Evolutionary conservation across 768 basidiomycete species (phyloP), one percentile per base, ranked within the genome.

Genomic region (Dioszegia hungarica): DNA sequence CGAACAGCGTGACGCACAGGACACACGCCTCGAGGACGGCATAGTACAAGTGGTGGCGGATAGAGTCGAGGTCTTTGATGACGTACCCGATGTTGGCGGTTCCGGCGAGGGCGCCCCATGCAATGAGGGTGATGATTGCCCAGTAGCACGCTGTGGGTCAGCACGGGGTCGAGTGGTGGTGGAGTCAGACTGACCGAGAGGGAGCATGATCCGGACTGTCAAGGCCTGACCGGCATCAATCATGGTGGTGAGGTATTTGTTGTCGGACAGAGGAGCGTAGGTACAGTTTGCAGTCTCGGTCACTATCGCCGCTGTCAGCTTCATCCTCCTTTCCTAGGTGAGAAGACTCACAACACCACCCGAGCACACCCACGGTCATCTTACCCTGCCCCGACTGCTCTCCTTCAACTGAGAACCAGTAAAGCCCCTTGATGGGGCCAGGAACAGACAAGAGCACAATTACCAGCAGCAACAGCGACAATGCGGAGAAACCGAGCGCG

Each of bases 391-490:
- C 57, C 2, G 49, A 51, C 0, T 56, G 55, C 4, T 63, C 54
- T 4, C 53, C 64, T 14, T 59, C 57, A 31, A 76, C 60, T 15
- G 43, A 36, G 62, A 76, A 76, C 75, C 75, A 76, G 49, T 68
- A 73, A 41, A 76, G 31, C 1, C 67, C 61, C 50, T 73, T 72
- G 54, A 73, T 70, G 20, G 75, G 75, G 28, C 75, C 75, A 2
- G 75, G 75, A 2, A 76, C 75, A 9, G 69, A 68, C 0, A 76
- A 56, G 5, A 76, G 58, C 5, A 76, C 71, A 1, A 76, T 48
- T 12, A 76, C 66, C 1, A 74, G 61, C 2, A 76, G 66, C 3
- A 76, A 61, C 5, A 76, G 59, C 4, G 71, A 62, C 3, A 76
- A 53, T 8, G 57, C 61, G 10, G 71, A 68, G 5, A 74, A 50